phyloP scores from a whole-genome alignment of 2,329 filamentous ascomycete genomes.

The Lasiodiplodia hormozganensis region DNA sequence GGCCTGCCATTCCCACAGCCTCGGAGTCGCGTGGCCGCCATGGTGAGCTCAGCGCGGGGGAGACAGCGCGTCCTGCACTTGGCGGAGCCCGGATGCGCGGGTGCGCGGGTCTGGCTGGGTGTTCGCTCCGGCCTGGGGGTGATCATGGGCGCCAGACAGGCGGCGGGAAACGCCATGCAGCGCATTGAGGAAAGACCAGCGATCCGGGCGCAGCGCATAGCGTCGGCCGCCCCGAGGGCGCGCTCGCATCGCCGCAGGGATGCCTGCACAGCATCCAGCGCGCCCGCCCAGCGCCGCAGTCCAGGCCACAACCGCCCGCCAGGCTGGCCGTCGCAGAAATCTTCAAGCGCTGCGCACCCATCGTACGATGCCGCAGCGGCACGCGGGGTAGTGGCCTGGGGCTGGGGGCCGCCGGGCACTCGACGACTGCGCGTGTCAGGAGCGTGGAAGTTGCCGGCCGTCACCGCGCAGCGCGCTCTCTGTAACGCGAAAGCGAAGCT shows the following conservation, averaged over 20 bases:
- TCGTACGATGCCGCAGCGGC: conserved; percentile 21
- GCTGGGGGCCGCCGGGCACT: conserved; percentile 1
- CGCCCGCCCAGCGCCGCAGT: not conserved
- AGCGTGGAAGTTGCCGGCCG: conserved; percentile 23
- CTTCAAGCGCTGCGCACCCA: not conserved
- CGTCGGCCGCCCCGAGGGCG: conserved; percentile 17
- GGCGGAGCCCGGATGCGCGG: conserved; percentile 11
- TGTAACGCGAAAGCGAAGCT: conserved; percentile 24
- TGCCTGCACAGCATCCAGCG: conserved; percentile 9
- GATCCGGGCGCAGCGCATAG: conserved; percentile 16
- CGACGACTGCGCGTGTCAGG: conserved; percentile 12
- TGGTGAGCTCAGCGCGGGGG: conserved; percentile 27
- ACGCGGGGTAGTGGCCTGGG: conserved; percentile 21
- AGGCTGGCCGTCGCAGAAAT: conserved; percentile 4
- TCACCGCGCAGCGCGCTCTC: conserved; percentile 4
- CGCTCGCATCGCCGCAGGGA: conserved; percentile 23
- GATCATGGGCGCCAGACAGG: conserved; percentile 21
- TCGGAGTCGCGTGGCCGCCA: conserved; percentile 28
- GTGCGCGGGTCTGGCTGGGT: conserved; percentile 16
- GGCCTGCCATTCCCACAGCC: conserved; percentile 22
- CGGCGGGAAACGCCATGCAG: conserved; percentile 24
- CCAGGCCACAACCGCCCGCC: conserved; percentile 20
- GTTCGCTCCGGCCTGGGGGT: conserved; percentile 18
- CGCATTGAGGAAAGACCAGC: conserved; percentile 19
- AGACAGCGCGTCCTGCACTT: conserved; percentile 22